Conservation (phyloP, 495 filamentous ascomycete genomes). For the Penicillium odoratum region DNA sequence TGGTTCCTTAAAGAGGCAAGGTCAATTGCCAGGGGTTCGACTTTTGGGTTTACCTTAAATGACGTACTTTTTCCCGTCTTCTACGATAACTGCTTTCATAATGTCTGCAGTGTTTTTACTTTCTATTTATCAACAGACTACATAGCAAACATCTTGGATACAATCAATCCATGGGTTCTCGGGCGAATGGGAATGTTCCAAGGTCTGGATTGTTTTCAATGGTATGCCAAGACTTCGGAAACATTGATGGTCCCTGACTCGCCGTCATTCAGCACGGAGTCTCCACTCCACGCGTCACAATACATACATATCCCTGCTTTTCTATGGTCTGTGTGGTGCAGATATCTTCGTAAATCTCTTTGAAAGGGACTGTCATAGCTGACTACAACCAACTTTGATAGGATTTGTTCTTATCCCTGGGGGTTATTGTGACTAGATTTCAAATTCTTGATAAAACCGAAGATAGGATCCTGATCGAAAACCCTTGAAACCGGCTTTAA, state of each 20-base stretch:
- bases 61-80: not conserved
- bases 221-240: conserved; percentile 20
- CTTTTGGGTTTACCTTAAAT: not conserved
- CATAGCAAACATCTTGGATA: not conserved
- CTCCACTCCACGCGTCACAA: conserved; percentile 31
- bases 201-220: not conserved
- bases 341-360: not conserved
- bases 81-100: not conserved
- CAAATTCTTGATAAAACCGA: not conserved
- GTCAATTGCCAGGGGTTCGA: not conserved
- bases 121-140: not conserved
- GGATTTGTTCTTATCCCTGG: not conserved
- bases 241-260: conserved; percentile 13
- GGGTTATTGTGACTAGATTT: not conserved
- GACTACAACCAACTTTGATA: not conserved
- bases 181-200: not conserved
- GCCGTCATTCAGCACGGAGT: conserved; percentile 8
- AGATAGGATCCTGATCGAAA: not conserved
- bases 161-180: not conserved
- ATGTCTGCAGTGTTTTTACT: not conserved
- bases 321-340: conserved; percentile 3
- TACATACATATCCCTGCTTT: conserved; percentile 5
- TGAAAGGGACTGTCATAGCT: not conserved
- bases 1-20: not conserved
- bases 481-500: not conserved